These are phyloP conservation scores for Fusarium sp. DNA, from an alignment of 2,329 filamentous ascomycete genomes.

Conservation along the genomic window DNA sequence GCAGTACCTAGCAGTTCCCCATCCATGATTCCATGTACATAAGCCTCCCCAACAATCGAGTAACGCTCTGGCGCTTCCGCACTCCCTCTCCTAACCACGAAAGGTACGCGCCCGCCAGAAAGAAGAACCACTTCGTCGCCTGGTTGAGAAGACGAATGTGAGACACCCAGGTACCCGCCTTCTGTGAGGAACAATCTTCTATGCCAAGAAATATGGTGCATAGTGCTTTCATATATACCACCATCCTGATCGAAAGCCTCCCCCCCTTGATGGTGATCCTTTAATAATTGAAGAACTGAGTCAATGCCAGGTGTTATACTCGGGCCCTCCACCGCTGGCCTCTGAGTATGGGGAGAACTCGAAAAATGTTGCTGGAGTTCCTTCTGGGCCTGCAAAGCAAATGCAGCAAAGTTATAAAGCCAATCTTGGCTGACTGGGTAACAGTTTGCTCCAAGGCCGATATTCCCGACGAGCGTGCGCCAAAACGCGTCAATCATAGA, in stretches of 20 bases:
- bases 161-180: background rate
- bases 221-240: accelerated
- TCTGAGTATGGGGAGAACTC: accelerated
- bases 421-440: background rate
- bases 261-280: accelerated
- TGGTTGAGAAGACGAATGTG: background rate
- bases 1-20: accelerated
- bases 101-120: background rate
- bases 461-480: background rate
- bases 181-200: background rate
- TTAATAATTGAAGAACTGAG: accelerated
- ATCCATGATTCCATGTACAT: background rate
- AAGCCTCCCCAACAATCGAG: background rate
- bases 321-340: accelerated
- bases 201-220: background rate
- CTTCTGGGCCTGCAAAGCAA: background rate
- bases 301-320: background rate
- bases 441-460: background rate
- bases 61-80: accelerated
- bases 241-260: background rate
- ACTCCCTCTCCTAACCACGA: accelerated
- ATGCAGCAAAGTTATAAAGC: background rate
- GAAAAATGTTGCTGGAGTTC: background rate
- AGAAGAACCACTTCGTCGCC: background rate
- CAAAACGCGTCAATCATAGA: background rate